Conservation (phyloP, 768 basidiomycete genomes). For the Nidularia sp. region DNA sequence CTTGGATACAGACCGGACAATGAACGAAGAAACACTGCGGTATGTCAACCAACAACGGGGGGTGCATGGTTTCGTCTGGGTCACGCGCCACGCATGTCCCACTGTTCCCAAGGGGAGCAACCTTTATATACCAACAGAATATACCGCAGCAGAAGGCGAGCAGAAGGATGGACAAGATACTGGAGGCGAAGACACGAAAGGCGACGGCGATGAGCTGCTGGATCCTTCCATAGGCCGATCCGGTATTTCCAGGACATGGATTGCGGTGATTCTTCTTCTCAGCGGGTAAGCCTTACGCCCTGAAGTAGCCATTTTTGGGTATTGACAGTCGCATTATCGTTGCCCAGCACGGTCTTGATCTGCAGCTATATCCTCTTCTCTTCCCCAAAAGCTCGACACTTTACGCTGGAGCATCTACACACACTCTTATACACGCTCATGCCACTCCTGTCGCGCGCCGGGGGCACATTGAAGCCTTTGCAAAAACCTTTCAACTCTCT, state of each 20-base stretch:
- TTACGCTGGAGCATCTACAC: slow-evolving; percentile 14
- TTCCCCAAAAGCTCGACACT: slow-evolving; percentile 18
- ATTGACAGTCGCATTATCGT: too few species aligned
- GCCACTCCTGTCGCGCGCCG: slow-evolving; percentile 11
- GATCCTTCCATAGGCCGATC: slow-evolving; percentile 9
- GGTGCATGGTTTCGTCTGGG: slow-evolving; percentile 18
- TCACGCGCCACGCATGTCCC: slow-evolving; percentile 23
- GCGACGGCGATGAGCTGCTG: slow-evolving; percentile 18
- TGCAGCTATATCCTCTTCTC: slow-evolving; percentile 10
- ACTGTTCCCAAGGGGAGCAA: background rate
- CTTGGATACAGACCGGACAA: background rate
- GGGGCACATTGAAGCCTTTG: slow-evolving; percentile 13
- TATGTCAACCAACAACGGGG: slow-evolving; percentile 11
- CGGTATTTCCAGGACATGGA: slow-evolving; percentile 14
- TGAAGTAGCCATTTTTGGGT: too few species aligned
- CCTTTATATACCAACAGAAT: background rate
- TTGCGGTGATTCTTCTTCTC: slow-evolving; percentile 14
- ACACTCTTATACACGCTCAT: slow-evolving; percentile 10
- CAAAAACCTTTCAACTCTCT: slow-evolving; percentile 8
- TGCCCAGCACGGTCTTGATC: too few species aligned
- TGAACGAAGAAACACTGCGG: slow-evolving; percentile 6
- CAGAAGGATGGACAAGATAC: slow-evolving; percentile 6
- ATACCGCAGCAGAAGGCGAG: slow-evolving; percentile 6
- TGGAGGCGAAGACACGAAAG: slow-evolving; percentile 12
- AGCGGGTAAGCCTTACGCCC: slow-evolving; percentile 15